phyloP scores from a whole-genome alignment of 202 grass and related monocot genomes.

The Saccharum hybrid region DNA sequence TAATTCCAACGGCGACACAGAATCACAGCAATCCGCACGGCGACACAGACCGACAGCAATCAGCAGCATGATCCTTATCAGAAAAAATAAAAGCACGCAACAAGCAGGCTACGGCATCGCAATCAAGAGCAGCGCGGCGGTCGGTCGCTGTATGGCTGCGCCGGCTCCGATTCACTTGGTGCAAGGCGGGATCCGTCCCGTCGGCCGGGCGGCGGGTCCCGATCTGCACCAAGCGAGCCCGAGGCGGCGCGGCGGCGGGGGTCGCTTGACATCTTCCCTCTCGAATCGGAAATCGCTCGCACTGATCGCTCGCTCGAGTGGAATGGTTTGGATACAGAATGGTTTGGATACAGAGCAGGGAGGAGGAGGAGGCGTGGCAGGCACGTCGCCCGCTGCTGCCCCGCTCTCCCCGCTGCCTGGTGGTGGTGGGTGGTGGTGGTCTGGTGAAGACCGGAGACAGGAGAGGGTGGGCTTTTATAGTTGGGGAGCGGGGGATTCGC shows the following conservation, averaged over 20 bases:
- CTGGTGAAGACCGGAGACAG: conserved; percentile 7
- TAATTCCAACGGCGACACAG: neutral
- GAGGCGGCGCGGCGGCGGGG: conserved; percentile 66
- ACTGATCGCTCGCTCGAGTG: too few relatives aligned
- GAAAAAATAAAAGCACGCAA: neutral
- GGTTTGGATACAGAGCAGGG: neutral
- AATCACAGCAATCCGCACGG: neutral
- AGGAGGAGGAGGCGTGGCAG: neutral
- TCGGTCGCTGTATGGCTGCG: conserved; percentile 37
- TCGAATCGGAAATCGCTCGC: too few relatives aligned
- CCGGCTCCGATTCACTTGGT: conserved; percentile 99
- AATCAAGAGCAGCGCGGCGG: neutral
- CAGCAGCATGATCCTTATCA: neutral
- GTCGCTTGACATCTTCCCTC: too few relatives aligned
- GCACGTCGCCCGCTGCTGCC: conserved; percentile 19
- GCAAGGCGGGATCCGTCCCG: conserved; percentile 89
- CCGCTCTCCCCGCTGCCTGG: neutral
- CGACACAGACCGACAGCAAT: neutral
- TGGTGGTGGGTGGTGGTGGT: neutral
- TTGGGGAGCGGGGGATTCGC: conserved; percentile 25
- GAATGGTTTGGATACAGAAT: neutral
- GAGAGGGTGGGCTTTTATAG: conserved; percentile 45
- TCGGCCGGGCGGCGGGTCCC: conserved; percentile 68
- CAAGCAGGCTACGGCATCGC: neutral
- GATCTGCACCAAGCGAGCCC: conserved; percentile 99